Evolutionary conservation across 345 rosid species (phyloP).

Genomic region (Eucalyptus urophylla): DNA sequence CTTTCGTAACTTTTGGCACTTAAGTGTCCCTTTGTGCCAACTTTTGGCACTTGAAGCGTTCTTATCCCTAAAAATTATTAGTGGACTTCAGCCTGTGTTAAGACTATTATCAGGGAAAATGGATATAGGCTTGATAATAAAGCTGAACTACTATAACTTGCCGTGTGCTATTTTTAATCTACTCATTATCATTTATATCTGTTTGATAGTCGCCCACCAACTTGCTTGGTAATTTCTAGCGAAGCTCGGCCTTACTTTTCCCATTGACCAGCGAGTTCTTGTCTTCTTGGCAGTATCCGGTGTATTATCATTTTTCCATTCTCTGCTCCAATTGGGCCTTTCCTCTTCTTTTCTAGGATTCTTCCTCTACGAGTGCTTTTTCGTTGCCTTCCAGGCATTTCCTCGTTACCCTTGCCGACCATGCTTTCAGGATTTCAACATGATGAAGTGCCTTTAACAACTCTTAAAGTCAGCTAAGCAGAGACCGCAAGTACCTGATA

Average conservation of each 20-base stretch:
- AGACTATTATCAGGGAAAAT: neutral
- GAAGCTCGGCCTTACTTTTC: neutral
- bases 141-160: neutral
- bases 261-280: neutral
- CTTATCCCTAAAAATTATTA: too few relatives aligned
- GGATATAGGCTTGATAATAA: too few relatives aligned
- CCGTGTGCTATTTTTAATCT: neutral
- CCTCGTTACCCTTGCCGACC: neutral
- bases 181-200: neutral
- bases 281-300: neutral
- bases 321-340: neutral
- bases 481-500: neutral
- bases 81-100: neutral
- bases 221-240: neutral
- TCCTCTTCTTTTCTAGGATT: neutral
- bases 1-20: too few relatives aligned
- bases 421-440: neutral
- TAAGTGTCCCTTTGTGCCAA: too few relatives aligned
- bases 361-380: neutral
- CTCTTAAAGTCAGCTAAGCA: too few relatives aligned
- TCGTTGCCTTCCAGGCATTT: neutral
- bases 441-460: too few relatives aligned
- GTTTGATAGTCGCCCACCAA: neutral
- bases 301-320: neutral
- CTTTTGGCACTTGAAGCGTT: too few relatives aligned